Conservation (phyloP, 2,329 filamentous ascomycete species). For the Gnomoniopsis smithogilvyi region DNA sequence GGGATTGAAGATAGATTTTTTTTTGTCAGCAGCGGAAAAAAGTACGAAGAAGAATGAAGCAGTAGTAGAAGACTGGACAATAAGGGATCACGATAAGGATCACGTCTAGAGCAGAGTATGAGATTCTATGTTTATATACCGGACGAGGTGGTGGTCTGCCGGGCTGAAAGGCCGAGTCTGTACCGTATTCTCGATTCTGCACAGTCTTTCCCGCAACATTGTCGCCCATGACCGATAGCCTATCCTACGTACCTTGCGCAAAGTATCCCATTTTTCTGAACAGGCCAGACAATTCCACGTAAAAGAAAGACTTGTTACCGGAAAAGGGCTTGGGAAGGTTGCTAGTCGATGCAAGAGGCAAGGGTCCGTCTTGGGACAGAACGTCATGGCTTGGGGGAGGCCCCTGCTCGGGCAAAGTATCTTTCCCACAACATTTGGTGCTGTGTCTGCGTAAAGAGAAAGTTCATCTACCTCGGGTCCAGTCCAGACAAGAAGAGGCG, state of each 20-base stretch:
- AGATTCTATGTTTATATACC: conserved; percentile 16
- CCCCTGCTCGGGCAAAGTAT: background rate
- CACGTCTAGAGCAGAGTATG: conserved; percentile 1
- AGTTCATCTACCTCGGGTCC: background rate
- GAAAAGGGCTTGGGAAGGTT: conserved; percentile 10
- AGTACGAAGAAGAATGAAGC: background rate
- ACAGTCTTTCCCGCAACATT: too few relatives aligned
- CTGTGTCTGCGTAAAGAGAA: background rate
- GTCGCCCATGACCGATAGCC: conserved; percentile 6
- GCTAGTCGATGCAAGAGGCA: conserved; percentile 16
- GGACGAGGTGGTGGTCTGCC: conserved; percentile 2
- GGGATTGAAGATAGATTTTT: background rate
- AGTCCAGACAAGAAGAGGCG: background rate
- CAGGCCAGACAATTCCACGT: background rate
- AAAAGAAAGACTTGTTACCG: background rate
- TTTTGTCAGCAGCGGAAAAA: background rate
- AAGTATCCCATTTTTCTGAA: background rate
- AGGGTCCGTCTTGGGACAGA: conserved; percentile 9
- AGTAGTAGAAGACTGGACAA: background rate
- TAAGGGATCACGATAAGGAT: background rate
- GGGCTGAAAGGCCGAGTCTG: conserved; percentile 6
- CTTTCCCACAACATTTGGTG: background rate
- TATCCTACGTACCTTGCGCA: conserved; percentile 4
- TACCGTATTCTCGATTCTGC: background rate
- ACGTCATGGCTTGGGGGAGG: conserved; percentile 11